Base-by-base conservation (phyloP, 1,284 basidiomycete species). In the Cryptococcus jaspeensis region DNA sequence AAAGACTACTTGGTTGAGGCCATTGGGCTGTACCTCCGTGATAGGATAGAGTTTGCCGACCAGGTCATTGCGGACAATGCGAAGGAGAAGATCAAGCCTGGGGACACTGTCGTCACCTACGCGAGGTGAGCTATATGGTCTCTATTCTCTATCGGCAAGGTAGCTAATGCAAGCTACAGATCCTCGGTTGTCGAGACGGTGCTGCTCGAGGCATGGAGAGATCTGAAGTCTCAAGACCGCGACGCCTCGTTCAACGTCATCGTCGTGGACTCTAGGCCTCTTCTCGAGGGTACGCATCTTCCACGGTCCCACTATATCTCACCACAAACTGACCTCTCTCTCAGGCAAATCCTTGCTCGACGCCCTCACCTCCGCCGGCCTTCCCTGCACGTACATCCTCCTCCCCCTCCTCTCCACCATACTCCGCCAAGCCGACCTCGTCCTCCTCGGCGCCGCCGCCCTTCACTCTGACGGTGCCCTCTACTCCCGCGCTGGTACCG, bases 181-280 rank as follows among this genome's bases (percentile, higher is more conserved):
- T 95, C 92, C 18, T 96, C 92, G 0, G 86, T 98, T 0, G 92
- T 99, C 2, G 92, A 99, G 75, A 90, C 90, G 61, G 87, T 92
- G 6, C 74, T 99, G 6, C 79, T 98, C 4, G 83, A 85, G 56
- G 92, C 94, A 1, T 87, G 77, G 67, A 58, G 66, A 22, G 69
- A 77, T 38, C 82, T 83, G 59, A 77, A 88, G 69, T 80, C 64
- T 32, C 52, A 62, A n/a, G 64, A 83, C 45, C 83, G 84, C 15
- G 85, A 85, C 5, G 88, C 87, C 56, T 80, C 78, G 52, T 97
- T 99, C 73, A 89, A 87, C 2, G 95, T 97, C 15, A 86, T 97
- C 50, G 85, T 97, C 2, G 87, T 98, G n/a, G 96, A 99, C 75
- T 93, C 93, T 39, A 82, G 91, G 59, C 96, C 95, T 0, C 83